A percentile compares a stretch with the other conserved stretches of the same genome.
Conservation (phyloP, 805 yeast genomes). For the Cyberlindnera mycetangii region DNA sequence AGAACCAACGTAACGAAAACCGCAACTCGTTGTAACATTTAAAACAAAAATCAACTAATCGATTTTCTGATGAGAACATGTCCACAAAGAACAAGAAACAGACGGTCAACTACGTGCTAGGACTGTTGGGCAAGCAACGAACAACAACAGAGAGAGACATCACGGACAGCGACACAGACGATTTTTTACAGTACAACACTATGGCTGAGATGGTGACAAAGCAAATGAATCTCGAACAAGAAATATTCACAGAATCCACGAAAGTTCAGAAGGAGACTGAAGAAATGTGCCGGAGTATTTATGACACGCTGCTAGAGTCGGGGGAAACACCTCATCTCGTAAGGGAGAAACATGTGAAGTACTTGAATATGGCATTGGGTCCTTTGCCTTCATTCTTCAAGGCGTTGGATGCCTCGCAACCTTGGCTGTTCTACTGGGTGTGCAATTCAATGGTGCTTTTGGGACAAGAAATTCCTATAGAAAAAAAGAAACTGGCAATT, state of each 20-base stretch:
- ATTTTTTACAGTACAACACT: conserved; percentile 13
- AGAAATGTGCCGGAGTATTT: conserved; percentile 29
- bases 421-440: conserved; percentile 90
- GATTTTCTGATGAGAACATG: too few relatives aligned
- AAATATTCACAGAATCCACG: conserved; percentile 36
- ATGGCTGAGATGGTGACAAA: conserved; percentile 17
- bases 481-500: conserved; percentile 29
- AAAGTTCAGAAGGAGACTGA: conserved; percentile 34
- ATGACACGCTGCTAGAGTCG: conserved; percentile 26
- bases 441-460: conserved; percentile 50
- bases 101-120: conserved; percentile 2
- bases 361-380: conserved; percentile 20
- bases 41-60: neutral
- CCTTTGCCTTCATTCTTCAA: conserved; percentile 24
- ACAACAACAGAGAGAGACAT: conserved; percentile 6
- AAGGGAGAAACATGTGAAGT: conserved; percentile 20
- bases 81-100: conserved; percentile 1
- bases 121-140: conserved; percentile 5
- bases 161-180: neutral
- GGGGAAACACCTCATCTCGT: conserved; percentile 18
- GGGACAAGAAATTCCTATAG: conserved; percentile 29
- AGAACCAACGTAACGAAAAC: neutral
- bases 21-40: neutral
- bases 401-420: conserved; percentile 81
- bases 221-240: conserved; percentile 23